Evolutionary conservation across 2,329 filamentous ascomycete genomes (phyloP), one percentile per base, ranked within the genome.

Genomic region (Botrytis pseudocinerea): DNA sequence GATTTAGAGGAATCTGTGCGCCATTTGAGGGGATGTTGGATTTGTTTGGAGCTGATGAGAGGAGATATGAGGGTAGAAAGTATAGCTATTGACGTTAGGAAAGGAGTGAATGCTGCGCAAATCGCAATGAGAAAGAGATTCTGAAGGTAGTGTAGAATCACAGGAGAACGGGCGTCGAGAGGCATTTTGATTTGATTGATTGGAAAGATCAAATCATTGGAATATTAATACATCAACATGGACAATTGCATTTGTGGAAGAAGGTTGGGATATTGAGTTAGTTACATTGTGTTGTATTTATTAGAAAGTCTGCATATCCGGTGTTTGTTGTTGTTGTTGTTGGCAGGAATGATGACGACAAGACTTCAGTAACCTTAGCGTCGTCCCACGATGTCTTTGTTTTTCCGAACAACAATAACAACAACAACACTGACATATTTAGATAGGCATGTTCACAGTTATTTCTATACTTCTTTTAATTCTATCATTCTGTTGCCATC

Each of bases 51-150:
- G 44, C 40, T 61, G 35, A 72, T 75, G 51, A 74, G 76, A 5
- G 76, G 77, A 0, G 77, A 73, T 18, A 78, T 54, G 14, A 75
- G 18, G 0, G 46, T 59, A 40, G 75, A 76, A 28, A 71, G 2
- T 35, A 76, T 60, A 57, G 78, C 73, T 35, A 79, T 66, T 20
- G 71, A 72, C 2, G 76, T 79, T n/a, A 74, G 73, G 8, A 78
- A 54, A 25, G 79, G 78, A n/a, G 76, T 60, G 62, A 77, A 75
- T 28, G 72, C 60, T 14, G 72, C 40, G 28, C 75, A 72, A 18
- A 80, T 69, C 5, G 75, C 51, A 35, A 88, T 80, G 25, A 89
- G 82, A 28, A 82, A 78, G 22, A 82, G 64, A 75, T 88, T 87
- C 77, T 87, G 86, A 70, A 83, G 78, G 51, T 82, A 76, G 78